Base-by-base conservation (phyloP, 2,329 filamentous ascomycete species). In the Gaeumannomyces tritici region DNA sequence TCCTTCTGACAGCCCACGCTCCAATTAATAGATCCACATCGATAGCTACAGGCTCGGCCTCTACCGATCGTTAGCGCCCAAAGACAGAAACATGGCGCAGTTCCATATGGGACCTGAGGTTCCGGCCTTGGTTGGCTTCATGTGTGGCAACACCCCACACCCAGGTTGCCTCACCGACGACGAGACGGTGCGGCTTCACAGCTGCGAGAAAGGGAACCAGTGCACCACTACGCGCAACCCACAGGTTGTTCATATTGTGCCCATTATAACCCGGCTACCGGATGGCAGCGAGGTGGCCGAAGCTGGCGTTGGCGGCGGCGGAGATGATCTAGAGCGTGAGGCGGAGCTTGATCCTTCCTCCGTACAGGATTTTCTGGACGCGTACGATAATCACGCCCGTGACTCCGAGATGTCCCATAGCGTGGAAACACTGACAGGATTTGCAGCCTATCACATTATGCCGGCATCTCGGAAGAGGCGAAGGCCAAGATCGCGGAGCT, bases 221-320 rank as follows among this genome's bases (percentile, higher is more conserved):
- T 91, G 89, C 67, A 69, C 76, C 0, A 75, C 80, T 0, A 78
- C 76, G 59, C 71, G 70, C 67, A 79, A 71, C 8, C 71, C 75
- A 0, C 29, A 56, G 18, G 82, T 89, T 0, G 88, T 97, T 8
- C 87, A 83, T 70, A 93, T 97, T 61, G 85, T 84, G 8, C 93
- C 93, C 0, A 87, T 97, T 55, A 82, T 96, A 21, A 85, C 86
- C 5, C 85, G 87, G 31, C 74, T 83, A 5, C 69, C 77, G 1
- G 74, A 83, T 61, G 89, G 89, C 9, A 73, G 74, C 18, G 84
- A 91, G 27, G 76, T 96, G 35, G 80, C 79, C 2, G 93, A 97
- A 71, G 70, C 87, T 8, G 92, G 91, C 1, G 82, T 90, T 31
- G 92, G 91, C 7, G 92, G 91, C 7, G 92, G 92, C 0, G 85